These are phyloP conservation scores for Spencermartinsiella ligniputridi DNA, from an alignment of 1,139 yeast species.

Conservation along the genomic window DNA sequence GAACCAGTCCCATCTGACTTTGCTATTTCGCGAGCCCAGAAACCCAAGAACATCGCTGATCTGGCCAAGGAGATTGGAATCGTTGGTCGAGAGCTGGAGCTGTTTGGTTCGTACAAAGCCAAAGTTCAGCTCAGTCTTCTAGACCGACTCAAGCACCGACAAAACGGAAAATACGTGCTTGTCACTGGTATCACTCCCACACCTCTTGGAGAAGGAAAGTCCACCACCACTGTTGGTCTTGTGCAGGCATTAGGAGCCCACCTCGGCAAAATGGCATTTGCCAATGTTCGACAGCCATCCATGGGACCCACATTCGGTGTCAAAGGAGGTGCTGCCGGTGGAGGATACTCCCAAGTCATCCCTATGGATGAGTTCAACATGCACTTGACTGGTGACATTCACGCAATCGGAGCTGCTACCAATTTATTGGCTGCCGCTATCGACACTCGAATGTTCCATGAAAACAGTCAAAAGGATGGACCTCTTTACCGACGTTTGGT, in stretches of 20 bases:
- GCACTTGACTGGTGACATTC: slow-evolving; percentile 98
- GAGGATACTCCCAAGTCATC: slow-evolving; percentile 96
- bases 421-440: slow-evolving; percentile 95
- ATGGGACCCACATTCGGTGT: slow-evolving; percentile 99
- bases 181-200: slow-evolving; percentile 99
- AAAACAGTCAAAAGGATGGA: slow-evolving; percentile 84
- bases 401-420: slow-evolving; percentile 94
- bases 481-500: slow-evolving; percentile 83
- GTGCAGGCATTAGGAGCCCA: slow-evolving; percentile 97
- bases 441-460: slow-evolving; percentile 97
- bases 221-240: slow-evolving; percentile 94
- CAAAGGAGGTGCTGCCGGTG: slow-evolving; percentile 99
- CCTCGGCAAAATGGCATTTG: slow-evolving; percentile 78
- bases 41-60: slow-evolving; percentile 76
- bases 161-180: slow-evolving; percentile 82
- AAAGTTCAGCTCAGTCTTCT: slow-evolving; percentile 74
- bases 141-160: slow-evolving; percentile 63
- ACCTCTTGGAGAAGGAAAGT: slow-evolving; percentile 97
- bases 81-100: slow-evolving; percentile 77
- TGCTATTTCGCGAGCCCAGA: slow-evolving; percentile 86
- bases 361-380: slow-evolving; percentile 99
- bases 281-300: slow-evolving; percentile 96
- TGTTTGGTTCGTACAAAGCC: slow-evolving; percentile 89
- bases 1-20: slow-evolving; percentile 92
- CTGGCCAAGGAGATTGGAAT: slow-evolving; percentile 86